These are phyloP conservation scores for Trapa incisa DNA, from an alignment of 345 rosid genomes.

Conservation along the genomic window DNA sequence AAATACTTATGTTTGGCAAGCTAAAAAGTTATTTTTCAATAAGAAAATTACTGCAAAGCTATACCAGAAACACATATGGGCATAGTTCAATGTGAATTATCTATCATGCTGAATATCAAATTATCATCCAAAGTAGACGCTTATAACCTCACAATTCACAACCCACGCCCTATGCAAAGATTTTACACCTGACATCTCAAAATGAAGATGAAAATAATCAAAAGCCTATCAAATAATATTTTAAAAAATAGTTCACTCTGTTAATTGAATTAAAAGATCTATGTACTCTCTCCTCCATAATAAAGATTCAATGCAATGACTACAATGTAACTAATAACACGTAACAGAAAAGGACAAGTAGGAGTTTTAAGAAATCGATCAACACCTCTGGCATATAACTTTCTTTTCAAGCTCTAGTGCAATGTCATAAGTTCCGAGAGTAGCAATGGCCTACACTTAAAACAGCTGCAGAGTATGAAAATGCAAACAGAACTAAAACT, in stretches of 20 bases:
- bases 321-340: background rate
- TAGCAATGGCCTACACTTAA: slow-evolving; percentile 55
- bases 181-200: background rate
- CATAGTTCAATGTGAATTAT: no score
- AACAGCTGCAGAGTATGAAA: background rate
- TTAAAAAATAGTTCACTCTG: background rate
- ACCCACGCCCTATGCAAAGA: background rate
- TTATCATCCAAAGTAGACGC: background rate
- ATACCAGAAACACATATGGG: no score
- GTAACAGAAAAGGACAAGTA: background rate
- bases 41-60: background rate
- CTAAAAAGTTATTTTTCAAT: background rate
- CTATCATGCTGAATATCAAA: background rate
- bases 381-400: slow-evolving; percentile 80
- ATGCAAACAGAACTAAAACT: background rate
- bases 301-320: background rate
- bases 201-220: background rate
- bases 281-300: background rate
- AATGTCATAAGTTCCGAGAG: slow-evolving; percentile 83
- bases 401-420: slow-evolving; percentile 86
- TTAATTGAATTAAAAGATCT: background rate
- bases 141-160: background rate
- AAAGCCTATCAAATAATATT: background rate
- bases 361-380: background rate
- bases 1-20: background rate